Conservation (phyloP, 495 filamentous ascomycete species). For the Thozetella sp. region DNA sequence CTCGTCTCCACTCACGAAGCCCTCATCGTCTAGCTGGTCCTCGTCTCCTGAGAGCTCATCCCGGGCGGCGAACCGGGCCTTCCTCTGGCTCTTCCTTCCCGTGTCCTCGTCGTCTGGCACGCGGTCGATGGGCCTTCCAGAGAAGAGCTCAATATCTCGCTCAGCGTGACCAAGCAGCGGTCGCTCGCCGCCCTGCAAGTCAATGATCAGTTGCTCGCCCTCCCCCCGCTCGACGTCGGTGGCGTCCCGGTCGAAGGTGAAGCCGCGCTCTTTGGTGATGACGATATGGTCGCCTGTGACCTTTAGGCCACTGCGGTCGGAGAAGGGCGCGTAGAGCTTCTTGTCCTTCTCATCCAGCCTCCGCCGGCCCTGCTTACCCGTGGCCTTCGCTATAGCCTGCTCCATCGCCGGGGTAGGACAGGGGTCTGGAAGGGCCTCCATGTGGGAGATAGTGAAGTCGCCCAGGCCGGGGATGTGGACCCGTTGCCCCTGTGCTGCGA, state of each 20-base stretch:
- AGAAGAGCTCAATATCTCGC: constrained; percentile 81
- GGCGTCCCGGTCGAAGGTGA: constrained; percentile 75
- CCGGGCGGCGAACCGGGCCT: constrained; percentile 63
- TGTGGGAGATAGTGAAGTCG: constrained; percentile 81
- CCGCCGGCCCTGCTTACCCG: constrained; percentile 75
- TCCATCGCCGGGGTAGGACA: constrained; percentile 93
- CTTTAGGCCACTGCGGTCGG: constrained; percentile 88
- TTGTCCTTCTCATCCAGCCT: constrained; percentile 94
- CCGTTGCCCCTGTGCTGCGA: constrained; percentile 80
- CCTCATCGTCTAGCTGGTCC: constrained; percentile 56
- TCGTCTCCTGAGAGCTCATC: constrained; percentile 58
- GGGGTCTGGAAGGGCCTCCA: constrained; percentile 89
- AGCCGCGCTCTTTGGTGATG: constrained; percentile 59
- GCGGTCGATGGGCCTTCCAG: constrained; percentile 68
- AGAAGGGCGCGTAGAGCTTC: constrained; percentile 94
- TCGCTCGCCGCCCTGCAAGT: constrained; percentile 75
- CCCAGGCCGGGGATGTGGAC: constrained; percentile 94
- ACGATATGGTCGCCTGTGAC: constrained; percentile 61
- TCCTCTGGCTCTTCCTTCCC: constrained; percentile 72
- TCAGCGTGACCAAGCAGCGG: constrained; percentile 80
- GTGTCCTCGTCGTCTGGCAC: constrained; percentile 61
- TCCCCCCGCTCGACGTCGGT: constrained; percentile 76
- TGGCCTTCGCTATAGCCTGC: constrained; percentile 77
- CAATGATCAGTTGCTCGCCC: constrained; percentile 91
- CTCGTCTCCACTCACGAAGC: constrained; percentile 63